Base-by-base conservation (phyloP, 345 rosid genomes). In the Eutrema japonicum region DNA sequence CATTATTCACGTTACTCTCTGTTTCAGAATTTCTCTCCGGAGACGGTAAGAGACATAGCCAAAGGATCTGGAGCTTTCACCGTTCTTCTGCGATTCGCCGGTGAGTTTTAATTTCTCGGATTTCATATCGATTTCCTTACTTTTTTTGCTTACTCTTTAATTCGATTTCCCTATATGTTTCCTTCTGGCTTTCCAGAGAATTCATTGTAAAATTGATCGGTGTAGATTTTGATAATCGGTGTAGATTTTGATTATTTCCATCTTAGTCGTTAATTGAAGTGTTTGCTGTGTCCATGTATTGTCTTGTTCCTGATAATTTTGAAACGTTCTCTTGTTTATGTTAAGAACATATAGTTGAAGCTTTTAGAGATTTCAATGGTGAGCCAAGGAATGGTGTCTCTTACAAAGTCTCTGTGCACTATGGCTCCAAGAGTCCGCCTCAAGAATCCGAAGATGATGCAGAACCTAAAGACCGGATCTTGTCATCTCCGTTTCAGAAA, bases 381-480 rank as follows among this genome's bases (percentile, higher is more conserved):
- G 78, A 66, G 72, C 60, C 77, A 62, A 80, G 84, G 72, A 47
- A 91, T 91, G 91, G 82, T 74, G 14, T 83, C 82, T 35, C 70
- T 82, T 6, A 75, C 69, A 10, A 82, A 71, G 77, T 64, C 81
- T 76, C 78, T 83, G 41, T 80, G 81, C 32, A 60, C 78, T 36
- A 48, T 70, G 42, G 33, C 29, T 82, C 78, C 70, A 42, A 69
- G 50, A 69, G n/a, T 65, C 58, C 67, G 33, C 64, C 74, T 72
- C 68, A 82, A 71, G 67, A 70, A 73, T 43, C 68, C 62, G 10
- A 86, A 76, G 60, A 57, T 65, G 42, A 65, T 79, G 36, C 82
- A 75, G 50, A 59, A 70, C 14, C 29, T 59, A 35, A 76, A 68
- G 58, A 46, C 37, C 48, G 29, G 53, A 66, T 50, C 77, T 74